A percentile compares a stretch with the other conserved stretches of the same genome.
Conservation (phyloP, 352 stramenopile genomes). For the Pythium sukuiense region DNA sequence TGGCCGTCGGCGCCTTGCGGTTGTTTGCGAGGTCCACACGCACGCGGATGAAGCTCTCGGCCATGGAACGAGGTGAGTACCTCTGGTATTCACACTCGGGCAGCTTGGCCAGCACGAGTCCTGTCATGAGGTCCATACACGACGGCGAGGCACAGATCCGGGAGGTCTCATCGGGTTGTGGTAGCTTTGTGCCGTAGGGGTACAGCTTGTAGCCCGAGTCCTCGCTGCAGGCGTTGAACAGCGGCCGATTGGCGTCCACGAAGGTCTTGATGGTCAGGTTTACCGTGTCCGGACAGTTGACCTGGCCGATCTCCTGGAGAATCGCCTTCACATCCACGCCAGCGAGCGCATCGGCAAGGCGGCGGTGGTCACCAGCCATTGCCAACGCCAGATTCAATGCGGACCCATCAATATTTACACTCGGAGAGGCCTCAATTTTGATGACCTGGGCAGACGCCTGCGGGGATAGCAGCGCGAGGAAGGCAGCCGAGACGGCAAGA, state of each 20-base stretch:
- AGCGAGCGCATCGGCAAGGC: neutral
- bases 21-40: constrained; percentile 28
- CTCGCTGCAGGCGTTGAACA: constrained; percentile 27
- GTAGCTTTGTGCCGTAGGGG: constrained; percentile 21
- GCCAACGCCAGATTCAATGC: neutral
- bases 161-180: constrained; percentile 19
- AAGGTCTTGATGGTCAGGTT: constrained; percentile 22
- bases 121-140: constrained; percentile 33
- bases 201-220: constrained; percentile 32
- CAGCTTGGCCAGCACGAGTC: constrained; percentile 32
- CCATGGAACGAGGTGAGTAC: constrained; percentile 27
- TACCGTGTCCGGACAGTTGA: constrained; percentile 19
- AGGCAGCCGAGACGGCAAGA: neutral
- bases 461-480: neutral
- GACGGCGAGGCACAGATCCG: constrained; percentile 24
- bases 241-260: constrained; percentile 23
- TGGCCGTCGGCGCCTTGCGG: constrained; percentile 13
- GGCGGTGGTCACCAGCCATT: neutral
- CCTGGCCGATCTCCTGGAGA: constrained; percentile 17
- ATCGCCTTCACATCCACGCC: constrained; percentile 14
- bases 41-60: constrained; percentile 31
- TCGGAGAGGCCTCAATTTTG: neutral
- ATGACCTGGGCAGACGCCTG: neutral
- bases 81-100: constrained; percentile 32
- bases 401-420: neutral